Evolutionary conservation across 306 rosid species (phyloP), one percentile per base, ranked within the genome.

Genomic region (Erythrophleum fordii): DNA sequence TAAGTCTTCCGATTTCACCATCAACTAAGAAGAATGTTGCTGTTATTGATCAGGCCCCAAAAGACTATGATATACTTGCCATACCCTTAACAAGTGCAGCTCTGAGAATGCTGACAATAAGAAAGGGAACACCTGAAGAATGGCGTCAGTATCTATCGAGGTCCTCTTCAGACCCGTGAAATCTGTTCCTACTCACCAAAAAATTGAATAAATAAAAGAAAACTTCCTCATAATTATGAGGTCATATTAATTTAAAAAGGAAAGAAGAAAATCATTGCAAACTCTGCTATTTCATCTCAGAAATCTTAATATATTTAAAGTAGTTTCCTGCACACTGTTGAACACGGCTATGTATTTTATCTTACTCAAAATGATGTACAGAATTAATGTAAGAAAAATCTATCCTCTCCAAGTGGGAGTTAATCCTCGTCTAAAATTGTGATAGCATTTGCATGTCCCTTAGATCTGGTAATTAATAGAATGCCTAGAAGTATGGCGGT

Each of bases 71-170:
- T 82, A 86, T 94, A 86, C 95, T 94, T 80, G 92, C 98, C 31
- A 92, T 94, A 76, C 98, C 98, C 25, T 88, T 94, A 71, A 92
- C 98, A 20, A 90, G 70, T 20, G 92, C 97, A n/a, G 97, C 98
- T 20, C 78, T 94, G 45, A 87, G 75, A 84, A 91, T 92, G 92
- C 87, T 94, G 81, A 77, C 81, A 73, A 42, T 72, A 73, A 89
- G 93, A 86, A 87, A 88, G 88, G 97, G 95, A 53, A 94, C 97
- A 11, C 98, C 97, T 11, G 94, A 91, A 56, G 97, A 94, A 86
- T 94, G 98, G 97, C 98, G 89, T 48, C 98, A 94, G 85, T 94
- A 94, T 84, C 89, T 94, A 29, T 62, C 89, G 18, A 77, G 87
- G 59, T 86, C 89, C 49, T 77, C 86, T 75, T 77, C 34, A 23